Evolutionary conservation across 805 yeast genomes (phyloP).

Genomic region (Candida ponderosae): DNA sequence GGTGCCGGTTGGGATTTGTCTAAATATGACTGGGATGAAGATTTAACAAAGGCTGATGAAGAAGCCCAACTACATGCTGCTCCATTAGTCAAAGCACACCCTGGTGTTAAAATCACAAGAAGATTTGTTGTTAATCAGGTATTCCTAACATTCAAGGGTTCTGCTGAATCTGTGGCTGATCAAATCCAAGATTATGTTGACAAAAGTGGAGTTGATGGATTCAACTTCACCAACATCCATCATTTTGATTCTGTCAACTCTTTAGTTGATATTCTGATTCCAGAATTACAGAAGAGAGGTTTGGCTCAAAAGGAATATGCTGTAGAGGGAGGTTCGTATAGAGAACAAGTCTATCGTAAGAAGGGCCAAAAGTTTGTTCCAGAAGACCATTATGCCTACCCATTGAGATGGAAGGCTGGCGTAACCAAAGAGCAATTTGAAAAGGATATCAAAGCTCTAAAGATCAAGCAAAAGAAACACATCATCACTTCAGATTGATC

Average conservation of each 20-base stretch:
- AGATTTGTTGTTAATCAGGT: conserved; percentile 19
- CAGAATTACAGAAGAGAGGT: conserved; percentile 28
- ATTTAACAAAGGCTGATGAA: conserved; percentile 20
- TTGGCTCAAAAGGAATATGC: conserved; percentile 27
- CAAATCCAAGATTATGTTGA: conserved; percentile 33
- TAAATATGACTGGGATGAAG: too few relatives aligned
- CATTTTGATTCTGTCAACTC: conserved; percentile 32
- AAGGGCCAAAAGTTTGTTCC: conserved; percentile 12
- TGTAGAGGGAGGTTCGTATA: conserved; percentile 24
- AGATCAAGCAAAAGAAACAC: neutral
- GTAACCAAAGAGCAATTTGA: conserved; percentile 21
- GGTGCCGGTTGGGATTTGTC: conserved; percentile 30
- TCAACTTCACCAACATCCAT: conserved; percentile 33
- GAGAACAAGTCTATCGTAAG: conserved; percentile 26
- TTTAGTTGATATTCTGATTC: conserved; percentile 28
- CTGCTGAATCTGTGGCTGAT: conserved; percentile 31
- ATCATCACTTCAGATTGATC: conserved; percentile 2
- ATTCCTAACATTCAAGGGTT: conserved; percentile 23
- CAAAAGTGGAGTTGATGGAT: conserved; percentile 33
- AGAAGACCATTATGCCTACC: too few relatives aligned
- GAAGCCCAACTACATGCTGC: conserved; percentile 19
- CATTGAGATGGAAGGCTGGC: conserved; percentile 12
- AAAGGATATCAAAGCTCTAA: neutral
- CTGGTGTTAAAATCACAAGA: conserved; percentile 8
- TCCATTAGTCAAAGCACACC: conserved; percentile 17